Evolutionary conservation across 2,329 filamentous ascomycete genomes (phyloP), one percentile per base, ranked within the genome.

Genomic region (Fusarium verticillioides): DNA sequence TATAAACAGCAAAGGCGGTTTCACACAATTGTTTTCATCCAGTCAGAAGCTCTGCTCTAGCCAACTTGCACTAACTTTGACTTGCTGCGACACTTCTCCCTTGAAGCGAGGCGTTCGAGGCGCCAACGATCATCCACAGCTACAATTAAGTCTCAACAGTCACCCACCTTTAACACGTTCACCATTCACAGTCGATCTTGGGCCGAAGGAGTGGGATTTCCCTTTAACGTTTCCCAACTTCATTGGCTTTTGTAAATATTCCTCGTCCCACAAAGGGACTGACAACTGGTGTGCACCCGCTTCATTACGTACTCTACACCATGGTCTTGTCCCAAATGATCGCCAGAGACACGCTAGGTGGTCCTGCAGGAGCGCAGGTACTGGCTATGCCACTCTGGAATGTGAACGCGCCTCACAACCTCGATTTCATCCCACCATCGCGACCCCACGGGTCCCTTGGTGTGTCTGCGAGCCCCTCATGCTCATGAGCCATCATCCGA

Each of bases 311-410:
- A 74, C 73, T 78, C 60, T 61, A 57, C 67, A 61, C 66, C 66
- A 37, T 57, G 49, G 49, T 53, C 47, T 66, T 68, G 62, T 74
- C 60, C 63, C 69, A 60, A 68, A 67, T 70, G 69, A 78, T 78
- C 69, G 57, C 60, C 75, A 60, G 69, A 39, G 58, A 66, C 75
- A 69, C 72, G 63, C 66, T 69, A 69, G 59, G 34, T 42, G 66
- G 57, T 60, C 72, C 67, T 75, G 76, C 69, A 76, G 69, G 70
- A 70, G 66, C 53, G 63, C 69, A 70, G 56, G 60, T 59, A 67
- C 65, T 75, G 62, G 61, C 74, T 77, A 70, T 76, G 65, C 74
- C 75, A 21, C 72, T 76, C 75, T 77, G 75, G 75, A 78, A 78
- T 78, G 73, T 46, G 60, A 62, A 66, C 62, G 60, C 68, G 70